Evolutionary conservation across 345 rosid genomes (phyloP), one percentile per base, ranked within the genome.

Genomic region (rapeseed (Brassica napus)): DNA sequence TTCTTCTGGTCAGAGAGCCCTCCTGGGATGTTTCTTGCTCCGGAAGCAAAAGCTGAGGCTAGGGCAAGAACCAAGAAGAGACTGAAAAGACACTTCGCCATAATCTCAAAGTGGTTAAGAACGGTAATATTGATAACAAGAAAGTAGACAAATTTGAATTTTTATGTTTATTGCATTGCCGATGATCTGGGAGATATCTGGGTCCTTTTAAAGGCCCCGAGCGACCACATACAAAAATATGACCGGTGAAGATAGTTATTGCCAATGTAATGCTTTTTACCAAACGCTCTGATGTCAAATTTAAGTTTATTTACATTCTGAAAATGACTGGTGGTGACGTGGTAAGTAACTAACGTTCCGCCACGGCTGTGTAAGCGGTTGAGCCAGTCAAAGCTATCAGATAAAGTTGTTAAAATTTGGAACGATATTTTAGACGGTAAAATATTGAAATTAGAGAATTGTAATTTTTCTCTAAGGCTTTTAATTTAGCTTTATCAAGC

Each of bases 1-100:
- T 89, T 89, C 88, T 91, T 94, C 73, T 89, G 88, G 85, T 94
- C 97, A 49, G 78, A 82, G 28, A 91, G 75, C 5, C 90, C 88
- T 10, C 82, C 80, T 1, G 89, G 92, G 55, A 52, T 72, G 18
- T 58, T 82, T 67, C 90, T 83, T 57, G 96, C 88, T n/a, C 58
- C 86, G 32, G 69, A 68, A 16, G 82, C 31, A 52, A 77, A 69
- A 64, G 52, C 79, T 7, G 76, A 82, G 5, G 72, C 79, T 68
- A 87, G 67, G 26, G 87, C 87, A 52, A 88, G 73, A 68, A 81
- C 77, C 81, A 84, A n/a, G 30, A 66, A 59, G 34, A 79, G 18
- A 73, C 70, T 79, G 78, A 73, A 11, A 73, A 87, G 8, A 52
- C 72, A 67, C 83, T 66, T 87, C 8, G 81, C 86, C 90, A 88